These are phyloP conservation scores for Neltuma alba DNA, from an alignment of 306 rosid species.

Conservation along the genomic window DNA sequence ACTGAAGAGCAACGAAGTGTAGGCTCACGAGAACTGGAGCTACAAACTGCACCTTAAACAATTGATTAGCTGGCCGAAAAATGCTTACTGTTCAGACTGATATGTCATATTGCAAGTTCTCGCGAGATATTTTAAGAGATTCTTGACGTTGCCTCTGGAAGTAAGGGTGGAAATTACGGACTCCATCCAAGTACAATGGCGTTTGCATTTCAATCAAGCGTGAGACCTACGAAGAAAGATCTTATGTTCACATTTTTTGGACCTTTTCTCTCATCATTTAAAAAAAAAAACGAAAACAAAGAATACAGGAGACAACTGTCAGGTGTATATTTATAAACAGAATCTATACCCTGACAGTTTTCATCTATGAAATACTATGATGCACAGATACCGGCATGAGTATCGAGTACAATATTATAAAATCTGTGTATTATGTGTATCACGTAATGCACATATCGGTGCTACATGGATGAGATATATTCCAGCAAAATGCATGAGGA, in stretches of 20 bases:
- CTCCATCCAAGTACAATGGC: slow-evolving; percentile 79
- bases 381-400: too few relatives aligned
- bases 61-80: neutral
- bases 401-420: too few relatives aligned
- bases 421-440: too few relatives aligned
- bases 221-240: slow-evolving; percentile 62
- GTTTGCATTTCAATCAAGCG: slow-evolving; percentile 96
- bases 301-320: slow-evolving; percentile 3
- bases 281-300: neutral
- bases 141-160: slow-evolving; percentile 60
- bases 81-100: slow-evolving; percentile 31
- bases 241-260: slow-evolving; percentile 25
- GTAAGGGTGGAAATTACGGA: slow-evolving; percentile 68
- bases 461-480: neutral
- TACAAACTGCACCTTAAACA: slow-evolving; percentile 10
- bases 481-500: neutral
- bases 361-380: neutral
- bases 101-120: slow-evolving; percentile 31
- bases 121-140: slow-evolving; percentile 13
- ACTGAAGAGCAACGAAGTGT: slow-evolving; percentile 16
- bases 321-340: neutral
- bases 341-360: slow-evolving; percentile 6
- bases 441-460: neutral
- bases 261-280: slow-evolving; percentile 7
- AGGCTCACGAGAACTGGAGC: neutral